Percentiles rank a stretch among this genome's conserved stretches.
These are phyloP conservation scores for Exserohilum rostratum DNA, from an alignment of 2,329 filamentous ascomycete genomes.

Conservation along the genomic window DNA sequence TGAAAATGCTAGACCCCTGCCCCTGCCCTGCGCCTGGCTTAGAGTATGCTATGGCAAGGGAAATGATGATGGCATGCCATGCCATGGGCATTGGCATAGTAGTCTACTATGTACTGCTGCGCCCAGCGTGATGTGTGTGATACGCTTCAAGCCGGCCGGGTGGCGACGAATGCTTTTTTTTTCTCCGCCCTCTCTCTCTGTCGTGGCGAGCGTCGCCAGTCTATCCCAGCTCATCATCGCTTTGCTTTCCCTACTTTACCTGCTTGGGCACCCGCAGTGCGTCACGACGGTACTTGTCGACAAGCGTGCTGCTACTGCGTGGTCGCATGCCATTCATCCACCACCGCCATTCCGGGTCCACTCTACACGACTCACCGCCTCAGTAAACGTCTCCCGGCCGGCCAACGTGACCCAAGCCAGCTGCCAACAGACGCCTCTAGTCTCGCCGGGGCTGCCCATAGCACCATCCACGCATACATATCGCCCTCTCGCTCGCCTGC, in stretches of 20 bases:
- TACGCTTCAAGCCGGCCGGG: conserved; percentile 11
- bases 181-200: not conserved
- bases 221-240: too few species aligned
- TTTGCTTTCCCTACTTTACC: conserved; percentile 5
- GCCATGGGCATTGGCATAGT: too few species aligned
- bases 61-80: too few species aligned
- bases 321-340: conserved; percentile 42
- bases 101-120: too few species aligned
- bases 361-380: conserved; percentile 41
- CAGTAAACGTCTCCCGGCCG: conserved; percentile 22
- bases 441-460: conserved; percentile 20
- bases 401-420: conserved; percentile 34
- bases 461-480: conserved; percentile 25
- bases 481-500: conserved; percentile 15
- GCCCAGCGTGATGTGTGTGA: not conserved
- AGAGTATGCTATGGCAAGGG: too few species aligned
- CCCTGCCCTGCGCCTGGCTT: too few species aligned
- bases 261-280: conserved; percentile 17
- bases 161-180: too few species aligned
- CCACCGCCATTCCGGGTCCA: conserved; percentile 26
- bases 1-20: too few species aligned
- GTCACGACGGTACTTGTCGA: conserved; percentile 37
- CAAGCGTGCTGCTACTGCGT: conserved; percentile 56
- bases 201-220: too few species aligned
- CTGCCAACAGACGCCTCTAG: conserved; percentile 31